phyloP scores from a whole-genome alignment of 495 filamentous ascomycete species.

The Hypomontagnella monticulosa region DNA sequence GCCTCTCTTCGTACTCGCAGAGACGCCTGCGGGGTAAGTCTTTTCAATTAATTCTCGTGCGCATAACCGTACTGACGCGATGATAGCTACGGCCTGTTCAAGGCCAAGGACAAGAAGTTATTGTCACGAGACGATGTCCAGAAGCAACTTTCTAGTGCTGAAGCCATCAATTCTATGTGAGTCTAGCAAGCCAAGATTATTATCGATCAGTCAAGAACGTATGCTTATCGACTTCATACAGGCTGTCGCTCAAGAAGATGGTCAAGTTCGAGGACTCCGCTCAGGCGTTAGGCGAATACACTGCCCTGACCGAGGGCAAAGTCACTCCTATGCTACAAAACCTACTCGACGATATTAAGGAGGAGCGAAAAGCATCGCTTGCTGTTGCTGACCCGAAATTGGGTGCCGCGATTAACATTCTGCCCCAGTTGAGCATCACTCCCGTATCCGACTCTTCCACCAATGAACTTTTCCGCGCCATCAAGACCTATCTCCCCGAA shows the following conservation, averaged over 20 bases:
- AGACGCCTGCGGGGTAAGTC: slow-evolving; percentile 86
- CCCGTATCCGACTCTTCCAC: slow-evolving; percentile 88
- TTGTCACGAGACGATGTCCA: slow-evolving; percentile 83
- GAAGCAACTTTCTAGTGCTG: slow-evolving; percentile 77
- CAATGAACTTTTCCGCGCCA: slow-evolving; percentile 88
- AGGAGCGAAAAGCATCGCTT: slow-evolving; percentile 96
- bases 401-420: slow-evolving; percentile 87
- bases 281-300: slow-evolving; percentile 85
- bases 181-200: slow-evolving; percentile 45
- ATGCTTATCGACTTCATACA: slow-evolving; percentile 49
- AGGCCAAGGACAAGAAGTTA: slow-evolving; percentile 97
- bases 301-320: slow-evolving; percentile 89
- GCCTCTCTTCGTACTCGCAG: slow-evolving; percentile 84
- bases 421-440: slow-evolving; percentile 84
- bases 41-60: slow-evolving; percentile 3
- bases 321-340: slow-evolving; percentile 88
- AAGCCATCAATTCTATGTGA: slow-evolving; percentile 88
- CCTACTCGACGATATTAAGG: slow-evolving; percentile 89
- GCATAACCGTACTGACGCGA: slow-evolving; percentile 37
- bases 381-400: slow-evolving; percentile 96
- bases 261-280: slow-evolving; percentile 94
- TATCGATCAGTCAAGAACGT: slow-evolving; percentile 13
- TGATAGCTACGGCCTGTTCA: slow-evolving; percentile 86
- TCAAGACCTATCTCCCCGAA: slow-evolving; percentile 88
- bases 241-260: slow-evolving; percentile 95